Base-by-base conservation (phyloP, 352 stramenopile genomes). In the Globisporangium camurandrum region DNA sequence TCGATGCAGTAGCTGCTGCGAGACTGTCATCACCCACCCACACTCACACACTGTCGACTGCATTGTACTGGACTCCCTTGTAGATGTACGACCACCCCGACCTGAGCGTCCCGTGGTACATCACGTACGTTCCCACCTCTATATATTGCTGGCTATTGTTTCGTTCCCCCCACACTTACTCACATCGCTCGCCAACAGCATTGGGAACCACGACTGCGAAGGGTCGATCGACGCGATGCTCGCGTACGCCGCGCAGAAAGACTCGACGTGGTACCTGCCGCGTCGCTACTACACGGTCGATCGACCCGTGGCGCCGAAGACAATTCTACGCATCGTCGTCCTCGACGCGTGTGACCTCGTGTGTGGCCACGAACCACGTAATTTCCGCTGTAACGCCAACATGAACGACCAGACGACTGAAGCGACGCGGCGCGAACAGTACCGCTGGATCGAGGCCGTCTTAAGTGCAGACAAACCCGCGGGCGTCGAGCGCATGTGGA, bases 161-260 rank as follows among this genome's bases (percentile, higher is more conserved):
- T 38, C 9, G 33, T 14, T 12, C 33, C n/a, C 33, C 1, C 12
- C 30, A 16, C 31, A 31, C 12, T n/a, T 14, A 26, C 19, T 43
- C 11, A 20, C 11, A 16, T 51, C 5, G 7, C 27, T 20, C 8
- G 16, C 19, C 0, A 44, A n/a, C 49, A 91, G 80, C 46, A 84
- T 94, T 37, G 83, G 83, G 26, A 94, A 94, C 52, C 83, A 94
- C 47, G 83, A 94, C 62, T 94, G 83, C 41, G 83, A 94, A 69
- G 83, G 80, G 46, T 88, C 71, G 11, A 75, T 94, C 37, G 62
- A 80, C 30, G 76, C 80, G 11, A 91, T 92, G 79, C 75, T 92
- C 12, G 49, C 79, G 54, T 94, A 94, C 44, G 78, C 83, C 0
- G 61, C 67, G 41, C 67, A 76, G 30, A 78, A 82, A 41, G 56